These are phyloP conservation scores for Trametes elegans DNA, from an alignment of 768 basidiomycete genomes.

Conservation along the genomic window DNA sequence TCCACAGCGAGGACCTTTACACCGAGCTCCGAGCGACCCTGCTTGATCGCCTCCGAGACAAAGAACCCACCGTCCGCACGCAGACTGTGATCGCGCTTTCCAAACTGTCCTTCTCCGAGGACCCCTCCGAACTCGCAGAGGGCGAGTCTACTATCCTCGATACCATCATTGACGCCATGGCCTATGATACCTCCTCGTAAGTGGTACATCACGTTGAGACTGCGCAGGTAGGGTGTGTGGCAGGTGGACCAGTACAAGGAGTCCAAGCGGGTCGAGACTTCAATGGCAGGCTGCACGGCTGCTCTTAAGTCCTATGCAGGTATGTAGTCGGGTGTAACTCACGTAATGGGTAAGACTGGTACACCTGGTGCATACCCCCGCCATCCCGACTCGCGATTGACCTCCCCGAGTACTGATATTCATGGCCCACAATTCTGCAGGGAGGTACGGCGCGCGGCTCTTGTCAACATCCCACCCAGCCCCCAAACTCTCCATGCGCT, in stretches of 20 bases:
- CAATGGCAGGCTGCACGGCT: too few relatives aligned
- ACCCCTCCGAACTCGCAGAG: slow-evolving; percentile 48
- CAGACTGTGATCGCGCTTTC: slow-evolving; percentile 81
- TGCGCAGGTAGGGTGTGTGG: too few relatives aligned
- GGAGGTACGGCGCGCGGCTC: slow-evolving; percentile 81
- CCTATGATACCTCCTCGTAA: slow-evolving; percentile 75
- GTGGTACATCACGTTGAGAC: too few relatives aligned
- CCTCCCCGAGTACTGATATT: too few relatives aligned
- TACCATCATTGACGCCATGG: slow-evolving; percentile 63
- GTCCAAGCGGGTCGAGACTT: too few relatives aligned
- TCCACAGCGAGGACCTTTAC: slow-evolving; percentile 73
- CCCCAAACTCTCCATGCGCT: slow-evolving; percentile 58
- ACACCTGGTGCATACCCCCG: too few relatives aligned
- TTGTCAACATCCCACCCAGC: slow-evolving; percentile 67
- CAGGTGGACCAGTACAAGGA: too few relatives aligned
- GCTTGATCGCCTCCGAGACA: slow-evolving; percentile 74
- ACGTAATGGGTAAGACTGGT: too few relatives aligned
- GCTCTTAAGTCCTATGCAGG: too few relatives aligned
- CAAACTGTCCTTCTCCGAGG: slow-evolving; percentile 73
- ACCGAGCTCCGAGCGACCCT: slow-evolving; percentile 56
- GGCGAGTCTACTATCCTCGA: slow-evolving; percentile 55
- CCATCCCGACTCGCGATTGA: too few relatives aligned
- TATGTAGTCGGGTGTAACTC: too few relatives aligned
- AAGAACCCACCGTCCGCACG: slow-evolving; percentile 70
- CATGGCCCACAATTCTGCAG: slow-evolving; percentile 40